Evolutionary conservation across 1,284 basidiomycete genomes (phyloP).

Genomic region (Pholiota adiposa): DNA sequence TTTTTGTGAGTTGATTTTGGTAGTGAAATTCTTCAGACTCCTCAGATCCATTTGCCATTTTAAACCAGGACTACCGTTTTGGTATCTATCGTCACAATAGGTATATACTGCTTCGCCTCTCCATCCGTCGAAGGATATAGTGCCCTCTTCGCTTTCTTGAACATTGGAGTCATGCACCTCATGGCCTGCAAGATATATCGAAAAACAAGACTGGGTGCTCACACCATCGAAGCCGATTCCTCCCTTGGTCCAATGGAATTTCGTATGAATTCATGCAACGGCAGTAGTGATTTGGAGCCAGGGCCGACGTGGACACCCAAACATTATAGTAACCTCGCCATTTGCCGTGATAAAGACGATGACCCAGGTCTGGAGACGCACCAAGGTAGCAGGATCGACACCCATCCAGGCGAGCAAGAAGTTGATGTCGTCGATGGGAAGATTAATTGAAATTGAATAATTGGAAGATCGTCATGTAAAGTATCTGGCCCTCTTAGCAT

Average conservation of each 20-base stretch:
- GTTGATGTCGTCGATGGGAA: not conserved
- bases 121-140: conserved; percentile 2
- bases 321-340: too few species aligned
- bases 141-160: conserved; percentile 16
- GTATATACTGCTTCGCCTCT: conserved; percentile 10
- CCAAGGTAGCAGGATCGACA: too few species aligned
- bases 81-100: conserved; percentile 4
- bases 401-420: not conserved
- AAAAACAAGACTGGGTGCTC: conserved; percentile 17
- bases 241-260: not conserved
- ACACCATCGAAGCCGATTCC: not conserved
- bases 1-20: conserved; percentile 27
- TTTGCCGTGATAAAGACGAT: too few species aligned
- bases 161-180: conserved; percentile 19
- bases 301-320: too few species aligned
- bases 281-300: too few species aligned
- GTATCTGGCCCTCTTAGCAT: too few species aligned
- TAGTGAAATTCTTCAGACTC: not conserved
- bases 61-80: conserved; percentile 4
- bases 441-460: too few species aligned
- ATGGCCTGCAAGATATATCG: conserved; percentile 27
- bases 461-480: too few species aligned
- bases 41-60: not conserved
- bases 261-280: not conserved
- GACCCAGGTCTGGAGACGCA: too few species aligned